Base-by-base conservation (phyloP, 2,329 filamentous ascomycete genomes). In the Pyrenophora tritici-repentis region DNA sequence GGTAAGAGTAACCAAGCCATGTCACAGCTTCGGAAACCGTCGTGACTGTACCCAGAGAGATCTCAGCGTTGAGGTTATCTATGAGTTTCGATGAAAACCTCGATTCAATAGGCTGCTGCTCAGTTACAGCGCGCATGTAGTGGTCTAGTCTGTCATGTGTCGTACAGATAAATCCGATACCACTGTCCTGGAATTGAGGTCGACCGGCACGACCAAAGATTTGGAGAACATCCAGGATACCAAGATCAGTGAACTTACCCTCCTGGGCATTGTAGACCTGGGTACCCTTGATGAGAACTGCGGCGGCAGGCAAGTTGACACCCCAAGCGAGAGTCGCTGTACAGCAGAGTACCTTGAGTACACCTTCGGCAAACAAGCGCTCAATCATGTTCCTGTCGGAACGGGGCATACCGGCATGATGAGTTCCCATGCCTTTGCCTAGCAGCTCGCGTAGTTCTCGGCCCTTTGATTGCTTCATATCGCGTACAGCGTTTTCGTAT, bases 121-220 rank as follows among this genome's bases (percentile, higher is more conserved):
- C 90, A 8, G 94, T 99, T 2, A 99, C 90, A 2, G 94, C 92
- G 34, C 88, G 88, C 38, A 97, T 79, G 70, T 99, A 99, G 71
- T 99, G 93, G 24, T 88, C 78, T 7, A 99, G 79, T 70, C 92
- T 96, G 73, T 97, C 92, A n/a, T 92, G 88, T 0, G 91, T 96
- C 0, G 95, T 99, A 66, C 91, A 95, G 59, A 99, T 99, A 80
- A 97, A 97, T 58, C 95, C 95, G 62, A 97, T 96, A 79, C 94
- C 94, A 31, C 89, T 94, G 67, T 97, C 94, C 70, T 97, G 92
- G 63, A 97, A 99, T 70, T 99, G 94, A 34, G 95, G 94, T 72
- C 94, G 89, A 79, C 94, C 94, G 53, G 94, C 95, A 82, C 94
- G 92, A 79, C 94, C 94, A 68, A 99, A 99, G 53, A 99, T 99